Evolutionary conservation across 2,329 filamentous ascomycete species (phyloP), one percentile per base, ranked within the genome.

Genomic region (Biscogniauxia marginata): DNA sequence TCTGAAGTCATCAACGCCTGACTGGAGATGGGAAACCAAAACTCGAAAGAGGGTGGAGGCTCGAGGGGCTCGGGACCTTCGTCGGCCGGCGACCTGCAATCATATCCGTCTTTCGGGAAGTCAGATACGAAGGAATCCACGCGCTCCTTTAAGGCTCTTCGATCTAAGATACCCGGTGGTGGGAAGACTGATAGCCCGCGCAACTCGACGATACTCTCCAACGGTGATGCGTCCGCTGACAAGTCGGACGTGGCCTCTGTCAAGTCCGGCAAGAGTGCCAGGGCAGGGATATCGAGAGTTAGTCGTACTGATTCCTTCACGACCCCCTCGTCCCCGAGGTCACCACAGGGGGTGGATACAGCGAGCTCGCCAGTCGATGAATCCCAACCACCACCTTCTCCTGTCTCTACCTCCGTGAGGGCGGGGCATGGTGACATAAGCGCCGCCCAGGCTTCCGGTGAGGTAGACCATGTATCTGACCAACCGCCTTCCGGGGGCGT

Each of bases 391-490:
- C 93, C 93, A 3, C 93, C 92, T n/a, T 96, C 92, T 1, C 93
- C 93, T 3, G 88, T 93, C 19, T 91, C 90, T 21, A 82, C 85
- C 45, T 88, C 89, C 11, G 77, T 92, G 61, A 88, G 86, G 65
- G 78, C 83, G 47, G 90, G 89, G 53, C 86, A 90, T 63, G 87
- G 91, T 67, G 88, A 93, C 72, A 85, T 96, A 46, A 84, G 83
- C 68, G 88, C 88, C 48, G 93, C 92, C 46, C 90, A 96, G 73
- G 85, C 89, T 52, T 89, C 86, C 50, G 93, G 93, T 54, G 95
- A 99, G 73, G 92, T 99, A 45, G 95, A 96, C 68, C 87, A 93
- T 65, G 92, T 99, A 19, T 98, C 93, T 13, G 95, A 98, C 69
- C 88, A 88, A 57, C 93, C 93, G 23, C 92, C 91, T 1, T 85